Base-by-base conservation (phyloP, 2,329 filamentous ascomycete species). In the Dactylonectria macrodidyma region DNA sequence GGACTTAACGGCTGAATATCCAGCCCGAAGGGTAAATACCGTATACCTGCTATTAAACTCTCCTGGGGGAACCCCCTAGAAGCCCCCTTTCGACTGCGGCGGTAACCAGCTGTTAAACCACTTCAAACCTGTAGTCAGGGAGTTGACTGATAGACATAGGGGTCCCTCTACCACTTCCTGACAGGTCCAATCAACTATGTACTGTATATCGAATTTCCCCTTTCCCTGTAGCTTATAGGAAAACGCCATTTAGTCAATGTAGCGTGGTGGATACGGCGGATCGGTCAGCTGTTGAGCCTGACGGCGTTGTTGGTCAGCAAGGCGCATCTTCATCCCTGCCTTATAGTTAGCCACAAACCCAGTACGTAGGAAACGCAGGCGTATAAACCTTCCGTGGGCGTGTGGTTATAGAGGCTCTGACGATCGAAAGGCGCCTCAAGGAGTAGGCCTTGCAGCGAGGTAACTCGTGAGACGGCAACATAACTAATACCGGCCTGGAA, bases 401-500 rank as follows among this genome's bases (percentile, higher is more conserved):
- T 44, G 38, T 44, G 38, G 14, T 46, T 46, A 46, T 44, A 44
- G 38, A 44, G 38, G 38, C 38, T 44, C 14, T 44, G 38, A 44
- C 38, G 38, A 44, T 44, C 38, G 38, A 44, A 44, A 44, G 38
- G 38, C 38, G 38, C 38, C 38, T 44, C 14, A 44, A 44, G 38
- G 38, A 44, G 38, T n/a, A 44, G 36, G 36, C 36, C 44, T 22
- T 47, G 44, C 19, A 24, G 44, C 44, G 44, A 47, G 44, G 44
- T 47, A 24, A 47, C 44, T 22, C 44, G 44, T 47, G 44, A 47
- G 19, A 47, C 19, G 9, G 44, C 44, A 47, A 47, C 19, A 47
- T 47, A 47, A 22, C 44, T 47, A 47, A 47, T 47, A 22, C 44
- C 44, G 44, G 44, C 44, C 19, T 47, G 44, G 44, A 47, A 47